Base-by-base conservation (phyloP, 2,329 filamentous ascomycete species). In the Dendrostoma leiphaemia region DNA sequence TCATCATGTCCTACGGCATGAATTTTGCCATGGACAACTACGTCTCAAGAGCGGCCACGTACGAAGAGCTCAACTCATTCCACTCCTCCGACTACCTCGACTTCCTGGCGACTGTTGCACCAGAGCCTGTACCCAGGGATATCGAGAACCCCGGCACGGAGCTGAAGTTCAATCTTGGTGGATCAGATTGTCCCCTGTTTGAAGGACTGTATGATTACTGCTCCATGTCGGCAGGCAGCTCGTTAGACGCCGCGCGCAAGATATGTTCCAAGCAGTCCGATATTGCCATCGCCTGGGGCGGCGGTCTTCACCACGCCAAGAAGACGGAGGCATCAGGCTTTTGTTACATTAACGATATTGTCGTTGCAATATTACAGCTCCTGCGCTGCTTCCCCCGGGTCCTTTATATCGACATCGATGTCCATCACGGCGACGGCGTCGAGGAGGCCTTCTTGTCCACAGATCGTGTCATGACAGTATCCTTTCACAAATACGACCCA, bases 341-440 rank as follows among this genome's bases (percentile, higher is more conserved):
- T 72, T 99, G 94, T 75, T 99, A 99, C 74, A 91, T 97, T 74
- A 99, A 99, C 71, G 94, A 99, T 71, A 97, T 97, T 64, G 94
- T 97, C 54, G 82, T 99, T 44, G 91, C 89, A 32, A 94, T 97
- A 63, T 81, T 97, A 34, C 89, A 97, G 68, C 82, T 99, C 9
- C 78, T 97, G 15, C 86, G 89, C 28, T 82, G 87, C 65, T 84
- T 92, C 63, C 85, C 91, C 15, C 88, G 92, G 46, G 92, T 97
- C 7, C 79, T 97, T 54, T 97, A 97, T 71, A 92, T 97, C 63
- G 91, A 96, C 67, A 95, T 96, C 62, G 91, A 96, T 67, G 90
- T 96, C 1, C 91, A 96, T 67, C 91, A 96, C 61, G 91, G 91
- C 58, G 91, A 96, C 67, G 91, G 91, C 48, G 91, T 96, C 17